Percentiles rank a stretch among this genome's conserved stretches.
phyloP scores from a whole-genome alignment of 345 rosid species.

The Lepidium africanum region DNA sequence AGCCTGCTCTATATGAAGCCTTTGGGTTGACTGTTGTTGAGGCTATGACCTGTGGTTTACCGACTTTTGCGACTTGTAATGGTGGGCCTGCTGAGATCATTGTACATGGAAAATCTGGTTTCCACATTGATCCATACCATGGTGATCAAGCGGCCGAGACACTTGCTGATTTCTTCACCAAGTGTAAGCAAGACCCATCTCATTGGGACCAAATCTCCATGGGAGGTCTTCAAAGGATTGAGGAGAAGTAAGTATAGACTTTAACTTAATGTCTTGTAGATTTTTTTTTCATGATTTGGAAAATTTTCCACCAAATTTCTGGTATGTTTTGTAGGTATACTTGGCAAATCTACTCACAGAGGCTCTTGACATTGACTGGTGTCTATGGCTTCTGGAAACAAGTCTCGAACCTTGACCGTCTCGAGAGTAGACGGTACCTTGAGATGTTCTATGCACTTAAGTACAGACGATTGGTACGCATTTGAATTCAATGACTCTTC shows the following conservation, averaged over 20 bases:
- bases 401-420: conserved; percentile 88
- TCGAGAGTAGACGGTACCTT: conserved; percentile 76
- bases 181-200: conserved; percentile 51
- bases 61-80: conserved; percentile 70
- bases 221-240: conserved; percentile 66
- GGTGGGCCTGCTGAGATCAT: conserved; percentile 96
- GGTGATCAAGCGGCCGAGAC: conserved; percentile 66
- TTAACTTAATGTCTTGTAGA: neutral
- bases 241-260: conserved; percentile 51
- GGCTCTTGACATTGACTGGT: conserved; percentile 78
- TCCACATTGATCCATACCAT: conserved; percentile 81
- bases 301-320: neutral
- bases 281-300: neutral
- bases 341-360: conserved; percentile 81
- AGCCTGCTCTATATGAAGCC: conserved; percentile 81
- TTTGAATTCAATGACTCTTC: no score
- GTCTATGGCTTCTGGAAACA: conserved; percentile 97
- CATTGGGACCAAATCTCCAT: conserved; percentile 66
- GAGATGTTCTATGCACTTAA: conserved; percentile 92
- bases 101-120: conserved; percentile 76
- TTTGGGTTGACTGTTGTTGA: conserved; percentile 85
- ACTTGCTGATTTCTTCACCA: conserved; percentile 62
- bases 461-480: conserved; percentile 64
- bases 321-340: conserved; percentile 47
- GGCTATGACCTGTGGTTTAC: conserved; percentile 88